phyloP scores from a whole-genome alignment of 805 yeast species.

The Pichia kluyveri region DNA sequence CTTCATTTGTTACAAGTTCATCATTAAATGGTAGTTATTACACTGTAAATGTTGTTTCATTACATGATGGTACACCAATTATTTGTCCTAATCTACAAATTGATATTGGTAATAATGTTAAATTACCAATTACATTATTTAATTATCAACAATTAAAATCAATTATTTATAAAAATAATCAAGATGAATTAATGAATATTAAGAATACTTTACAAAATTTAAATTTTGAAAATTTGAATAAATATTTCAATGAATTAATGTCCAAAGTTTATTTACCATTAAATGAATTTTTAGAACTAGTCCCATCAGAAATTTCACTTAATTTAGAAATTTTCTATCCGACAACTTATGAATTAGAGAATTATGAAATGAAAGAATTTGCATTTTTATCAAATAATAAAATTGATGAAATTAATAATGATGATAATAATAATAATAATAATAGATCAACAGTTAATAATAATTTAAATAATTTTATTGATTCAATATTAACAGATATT shows the following conservation, averaged over 20 bases:
- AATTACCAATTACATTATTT: constrained; percentile 53
- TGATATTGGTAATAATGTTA: constrained; percentile 35
- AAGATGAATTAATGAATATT: constrained; percentile 10
- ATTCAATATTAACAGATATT: constrained; percentile 56
- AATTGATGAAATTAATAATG: neutral
- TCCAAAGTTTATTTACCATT: constrained; percentile 49
- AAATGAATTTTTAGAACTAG: constrained; percentile 42
- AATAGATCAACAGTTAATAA: constrained; percentile 14
- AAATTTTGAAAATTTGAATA: constrained; percentile 13
- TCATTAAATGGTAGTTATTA: constrained; percentile 78
- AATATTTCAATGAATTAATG: constrained; percentile 34
- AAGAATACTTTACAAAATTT: constrained; percentile 12
- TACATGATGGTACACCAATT: constrained; percentile 80
- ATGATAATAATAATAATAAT: constrained; percentile 1
- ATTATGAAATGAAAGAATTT: constrained; percentile 19
- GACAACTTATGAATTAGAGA: constrained; percentile 33
- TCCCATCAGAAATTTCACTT: constrained; percentile 56
- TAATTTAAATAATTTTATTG: constrained; percentile 66
- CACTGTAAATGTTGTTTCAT: constrained; percentile 56
- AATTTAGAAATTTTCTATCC: constrained; percentile 75
- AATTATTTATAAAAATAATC: constrained; percentile 16
- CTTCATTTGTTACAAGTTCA: constrained; percentile 83
- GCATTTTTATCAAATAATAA: constrained; percentile 14
- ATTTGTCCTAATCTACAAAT: constrained; percentile 64
- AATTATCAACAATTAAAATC: constrained; percentile 33